Evolutionary conservation across 2,329 filamentous ascomycete genomes (phyloP).

Genomic region (Colletotrichum brevisporum): DNA sequence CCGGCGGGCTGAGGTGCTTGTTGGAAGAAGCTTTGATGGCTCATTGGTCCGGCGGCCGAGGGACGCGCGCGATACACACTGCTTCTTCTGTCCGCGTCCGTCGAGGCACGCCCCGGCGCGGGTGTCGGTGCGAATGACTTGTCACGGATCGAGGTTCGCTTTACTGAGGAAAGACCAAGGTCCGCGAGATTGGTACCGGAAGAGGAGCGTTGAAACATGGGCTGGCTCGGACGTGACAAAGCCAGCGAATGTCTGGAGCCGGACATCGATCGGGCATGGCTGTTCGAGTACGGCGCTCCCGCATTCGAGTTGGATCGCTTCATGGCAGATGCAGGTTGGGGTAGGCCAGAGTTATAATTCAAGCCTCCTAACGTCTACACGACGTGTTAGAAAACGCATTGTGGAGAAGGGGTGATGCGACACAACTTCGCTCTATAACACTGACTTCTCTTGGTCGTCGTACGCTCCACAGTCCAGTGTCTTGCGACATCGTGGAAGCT

Average conservation of each 20-base stretch:
- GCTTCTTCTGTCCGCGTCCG: constrained; percentile 77
- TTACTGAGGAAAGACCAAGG: constrained; percentile 84
- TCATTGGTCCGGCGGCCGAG: constrained; percentile 76
- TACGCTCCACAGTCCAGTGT: constrained; percentile 90
- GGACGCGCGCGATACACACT: constrained; percentile 83
- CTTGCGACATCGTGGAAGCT: constrained; percentile 80
- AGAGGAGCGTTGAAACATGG: constrained; percentile 87
- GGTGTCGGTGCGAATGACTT: constrained; percentile 60
- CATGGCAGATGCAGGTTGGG: constrained; percentile 92
- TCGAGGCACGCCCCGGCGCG: constrained; percentile 61
- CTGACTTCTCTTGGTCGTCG: constrained; percentile 91
- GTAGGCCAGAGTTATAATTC: constrained; percentile 86
- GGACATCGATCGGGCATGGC: constrained; percentile 86
- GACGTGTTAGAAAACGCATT: constrained; percentile 19
- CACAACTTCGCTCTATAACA: constrained; percentile 6
- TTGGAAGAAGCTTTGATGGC: constrained; percentile 95
- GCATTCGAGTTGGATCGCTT: constrained; percentile 90
- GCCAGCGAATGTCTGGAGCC: constrained; percentile 89
- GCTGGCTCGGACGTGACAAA: constrained; percentile 85
- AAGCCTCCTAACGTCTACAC: constrained; percentile 86
- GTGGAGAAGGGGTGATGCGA: background rate
- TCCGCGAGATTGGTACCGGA: constrained; percentile 86
- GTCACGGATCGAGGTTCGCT: constrained; percentile 84
- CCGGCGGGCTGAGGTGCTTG: constrained; percentile 86
- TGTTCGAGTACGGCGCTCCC: constrained; percentile 73